Percentiles rank a stretch among this genome's conserved stretches.
Evolutionary conservation across 257 asterid species (phyloP).

Genomic region (Salvia rosmarinus): DNA sequence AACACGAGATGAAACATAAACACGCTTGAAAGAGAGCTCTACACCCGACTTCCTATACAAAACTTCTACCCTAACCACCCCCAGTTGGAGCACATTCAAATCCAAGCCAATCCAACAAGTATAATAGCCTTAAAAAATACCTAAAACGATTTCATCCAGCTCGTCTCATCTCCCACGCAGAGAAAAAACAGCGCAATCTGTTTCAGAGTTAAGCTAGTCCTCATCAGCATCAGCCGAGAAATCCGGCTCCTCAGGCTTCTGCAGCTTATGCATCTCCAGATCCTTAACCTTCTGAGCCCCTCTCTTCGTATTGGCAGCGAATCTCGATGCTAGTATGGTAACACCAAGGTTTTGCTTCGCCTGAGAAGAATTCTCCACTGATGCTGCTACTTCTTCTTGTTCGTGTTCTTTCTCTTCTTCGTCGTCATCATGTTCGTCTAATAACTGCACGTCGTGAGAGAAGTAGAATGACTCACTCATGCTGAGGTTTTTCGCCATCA

Average conservation of each 20-base stretch:
- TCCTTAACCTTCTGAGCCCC: slow-evolving; percentile 70
- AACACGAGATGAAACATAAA: slow-evolving; percentile 15
- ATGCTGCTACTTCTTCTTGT: slow-evolving; percentile 11
- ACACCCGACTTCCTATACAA: slow-evolving; percentile 27
- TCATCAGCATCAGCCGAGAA: slow-evolving; percentile 74
- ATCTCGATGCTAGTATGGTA: slow-evolving; percentile 72
- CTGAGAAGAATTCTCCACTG: slow-evolving; percentile 33
- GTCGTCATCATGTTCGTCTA: slow-evolving; percentile 35
- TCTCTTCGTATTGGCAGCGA: slow-evolving; percentile 68
- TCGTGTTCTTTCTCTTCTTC: slow-evolving; percentile 12
- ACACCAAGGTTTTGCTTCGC: slow-evolving; percentile 57
- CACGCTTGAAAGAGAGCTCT: background rate
- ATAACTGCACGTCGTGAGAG: slow-evolving; percentile 32
- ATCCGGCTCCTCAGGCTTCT: slow-evolving; percentile 82
- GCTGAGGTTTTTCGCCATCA: slow-evolving; percentile 47
- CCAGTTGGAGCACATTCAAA: background rate
- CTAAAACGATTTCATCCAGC: background rate
- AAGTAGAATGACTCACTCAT: slow-evolving; percentile 53
- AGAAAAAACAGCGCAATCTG: background rate
- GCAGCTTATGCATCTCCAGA: slow-evolving; percentile 54
- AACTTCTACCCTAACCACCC: slow-evolving; percentile 15
- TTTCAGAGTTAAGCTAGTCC: slow-evolving; percentile 41
- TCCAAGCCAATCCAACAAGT: slow-evolving; percentile 1
- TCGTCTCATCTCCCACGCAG: background rate
- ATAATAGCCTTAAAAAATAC: background rate